A percentile compares a stretch with the other conserved stretches of the same genome.
phyloP scores from a whole-genome alignment of 2,329 filamentous ascomycete genomes.

The Arthrobotrys sinensis region DNA sequence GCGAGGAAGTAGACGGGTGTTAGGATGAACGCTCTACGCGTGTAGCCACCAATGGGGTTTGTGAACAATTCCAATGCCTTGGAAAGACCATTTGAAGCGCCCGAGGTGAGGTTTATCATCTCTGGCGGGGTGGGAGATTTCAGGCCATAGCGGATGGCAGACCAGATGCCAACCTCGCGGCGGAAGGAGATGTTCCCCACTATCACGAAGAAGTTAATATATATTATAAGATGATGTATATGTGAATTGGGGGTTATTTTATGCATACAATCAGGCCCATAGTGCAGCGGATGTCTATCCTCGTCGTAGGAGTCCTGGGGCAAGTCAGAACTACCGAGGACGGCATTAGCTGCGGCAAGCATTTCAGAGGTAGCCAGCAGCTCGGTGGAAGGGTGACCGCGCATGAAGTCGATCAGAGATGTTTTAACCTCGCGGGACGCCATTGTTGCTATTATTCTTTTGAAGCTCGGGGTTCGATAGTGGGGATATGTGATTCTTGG shows the following conservation, averaged over 20 bases:
- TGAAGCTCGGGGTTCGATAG: neutral
- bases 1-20: slow-evolving; percentile 64
- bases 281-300: slow-evolving; percentile 62
- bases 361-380: slow-evolving; percentile 57
- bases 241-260: neutral
- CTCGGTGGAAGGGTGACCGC: slow-evolving; percentile 51
- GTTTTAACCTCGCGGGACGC: slow-evolving; percentile 39
- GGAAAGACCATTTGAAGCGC: slow-evolving; percentile 63
- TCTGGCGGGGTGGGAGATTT: slow-evolving; percentile 57
- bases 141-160: slow-evolving; percentile 60
- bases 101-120: slow-evolving; percentile 62
- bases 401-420: slow-evolving; percentile 50
- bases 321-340: slow-evolving; percentile 25
- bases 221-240: neutral
- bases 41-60: slow-evolving; percentile 62
- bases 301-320: slow-evolving; percentile 42
- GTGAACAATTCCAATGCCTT: slow-evolving; percentile 62
- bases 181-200: slow-evolving; percentile 62
- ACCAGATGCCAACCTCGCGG: slow-evolving; percentile 62
- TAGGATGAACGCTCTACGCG: slow-evolving; percentile 63
- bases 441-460: slow-evolving; percentile 21
- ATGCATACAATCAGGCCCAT: slow-evolving; percentile 62
- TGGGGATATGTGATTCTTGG: neutral
- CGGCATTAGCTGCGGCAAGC: slow-evolving; percentile 50
- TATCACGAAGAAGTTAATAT: neutral